Conservation (phyloP, 768 basidiomycete genomes). For the Lanmaoa pseudosensibilis region DNA sequence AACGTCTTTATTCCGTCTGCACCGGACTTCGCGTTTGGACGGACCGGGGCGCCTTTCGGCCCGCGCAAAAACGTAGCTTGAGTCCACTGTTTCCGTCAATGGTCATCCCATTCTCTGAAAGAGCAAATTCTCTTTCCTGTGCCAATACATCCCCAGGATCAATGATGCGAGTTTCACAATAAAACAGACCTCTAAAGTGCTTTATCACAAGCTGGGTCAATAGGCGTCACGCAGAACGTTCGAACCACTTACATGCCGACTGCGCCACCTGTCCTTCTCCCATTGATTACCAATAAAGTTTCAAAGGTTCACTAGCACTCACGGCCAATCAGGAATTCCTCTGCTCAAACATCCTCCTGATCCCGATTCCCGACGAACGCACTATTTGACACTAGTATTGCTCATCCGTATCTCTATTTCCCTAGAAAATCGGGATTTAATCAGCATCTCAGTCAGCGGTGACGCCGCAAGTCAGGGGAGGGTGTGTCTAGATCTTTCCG, state of each 20-base stretch:
- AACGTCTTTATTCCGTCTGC: no score
- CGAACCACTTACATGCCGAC: background rate
- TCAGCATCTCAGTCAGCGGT: conserved; percentile 7
- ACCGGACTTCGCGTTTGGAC: no score
- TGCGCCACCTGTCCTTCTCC: background rate
- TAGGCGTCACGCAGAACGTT: background rate
- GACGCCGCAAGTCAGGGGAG: background rate
- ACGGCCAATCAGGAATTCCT: background rate
- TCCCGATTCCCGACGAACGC: no score
- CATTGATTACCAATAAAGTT: background rate
- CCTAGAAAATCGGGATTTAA: background rate
- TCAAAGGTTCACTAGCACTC: background rate
- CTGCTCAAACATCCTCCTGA: background rate
- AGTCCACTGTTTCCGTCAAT: background rate
- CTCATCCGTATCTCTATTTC: background rate
- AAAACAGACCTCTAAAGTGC: no score
- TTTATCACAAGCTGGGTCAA: no score
- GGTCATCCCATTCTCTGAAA: background rate
- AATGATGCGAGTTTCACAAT: no score
- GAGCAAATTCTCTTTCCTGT: background rate
- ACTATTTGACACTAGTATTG: background rate
- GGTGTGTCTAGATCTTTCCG: background rate
- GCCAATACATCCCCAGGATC: no score
- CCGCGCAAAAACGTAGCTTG: no score
- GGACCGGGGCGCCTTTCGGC: no score